A percentile compares a stretch with the other conserved stretches of the same genome.
Conservation (phyloP, 805 yeast species). For the Priceomyces haplophilus region DNA sequence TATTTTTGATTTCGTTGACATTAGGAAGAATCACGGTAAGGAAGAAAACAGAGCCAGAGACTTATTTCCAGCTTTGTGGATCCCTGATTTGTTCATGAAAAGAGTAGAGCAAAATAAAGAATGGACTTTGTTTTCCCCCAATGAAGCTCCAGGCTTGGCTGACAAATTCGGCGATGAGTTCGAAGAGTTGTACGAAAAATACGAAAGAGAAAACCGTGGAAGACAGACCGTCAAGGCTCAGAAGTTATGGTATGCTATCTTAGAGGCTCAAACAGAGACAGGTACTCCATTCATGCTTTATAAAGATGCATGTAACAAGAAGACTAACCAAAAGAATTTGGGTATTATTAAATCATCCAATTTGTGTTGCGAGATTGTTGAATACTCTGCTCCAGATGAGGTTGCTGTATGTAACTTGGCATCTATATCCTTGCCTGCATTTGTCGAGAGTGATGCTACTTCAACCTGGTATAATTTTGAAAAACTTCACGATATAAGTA, state of each 20-base stretch:
- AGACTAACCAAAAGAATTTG: conserved; percentile 58
- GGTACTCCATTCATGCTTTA: conserved; percentile 65
- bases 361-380: conserved; percentile 63
- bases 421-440: conserved; percentile 56
- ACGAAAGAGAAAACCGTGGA: conserved; percentile 52
- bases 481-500: conserved; percentile 52
- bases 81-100: conserved; percentile 61
- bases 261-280: conserved; percentile 63
- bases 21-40: conserved; percentile 62
- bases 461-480: conserved; percentile 52
- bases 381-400: conserved; percentile 56
- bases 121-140: conserved; percentile 60
- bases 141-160: conserved; percentile 55
- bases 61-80: conserved; percentile 62
- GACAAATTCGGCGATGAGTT: conserved; percentile 58
- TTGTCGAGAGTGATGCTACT: conserved; percentile 44
- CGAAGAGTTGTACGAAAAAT: conserved; percentile 47
- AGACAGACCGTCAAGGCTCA: conserved; percentile 53
- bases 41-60: conserved; percentile 64
- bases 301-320: conserved; percentile 59
- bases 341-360: conserved; percentile 60
- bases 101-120: conserved; percentile 54
- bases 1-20: conserved; percentile 55
- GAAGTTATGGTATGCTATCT: conserved; percentile 57
- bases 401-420: conserved; percentile 63